phyloP scores from a whole-genome alignment of 257 asterid species.

The Solanum ahanhuiri region DNA sequence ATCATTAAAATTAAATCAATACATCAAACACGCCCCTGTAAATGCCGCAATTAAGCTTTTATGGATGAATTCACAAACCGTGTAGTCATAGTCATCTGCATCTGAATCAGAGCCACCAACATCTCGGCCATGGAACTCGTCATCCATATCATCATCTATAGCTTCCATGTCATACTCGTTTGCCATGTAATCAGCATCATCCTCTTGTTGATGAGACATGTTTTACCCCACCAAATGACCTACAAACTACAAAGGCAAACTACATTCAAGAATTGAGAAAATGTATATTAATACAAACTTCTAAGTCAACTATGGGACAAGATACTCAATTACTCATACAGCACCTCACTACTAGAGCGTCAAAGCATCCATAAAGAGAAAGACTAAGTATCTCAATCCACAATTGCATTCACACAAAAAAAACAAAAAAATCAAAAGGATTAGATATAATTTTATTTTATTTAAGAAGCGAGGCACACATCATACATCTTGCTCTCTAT shows the following conservation, averaged over 20 bases:
- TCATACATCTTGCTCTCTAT: background rate
- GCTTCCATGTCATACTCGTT: slow-evolving; percentile 84
- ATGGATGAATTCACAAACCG: slow-evolving; percentile 29
- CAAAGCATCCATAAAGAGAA: background rate
- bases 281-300: background rate
- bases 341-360: background rate
- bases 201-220: slow-evolving; percentile 50
- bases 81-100: slow-evolving; percentile 53
- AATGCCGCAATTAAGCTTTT: background rate
- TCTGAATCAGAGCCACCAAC: slow-evolving; percentile 74
- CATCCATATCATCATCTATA: slow-evolving; percentile 53
- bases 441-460: background rate
- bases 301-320: background rate
- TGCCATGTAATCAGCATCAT: slow-evolving; percentile 65
- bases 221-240: slow-evolving; percentile 12
- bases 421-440: background rate
- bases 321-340: background rate
- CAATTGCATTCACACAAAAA: background rate
- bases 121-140: slow-evolving; percentile 45
- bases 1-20: background rate
- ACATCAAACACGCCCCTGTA: background rate
- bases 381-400: background rate
- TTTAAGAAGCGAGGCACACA: background rate
- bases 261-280: background rate
- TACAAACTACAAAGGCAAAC: background rate